phyloP scores from a whole-genome alignment of 306 rosid genomes.

The Gastrolobium villosum region DNA sequence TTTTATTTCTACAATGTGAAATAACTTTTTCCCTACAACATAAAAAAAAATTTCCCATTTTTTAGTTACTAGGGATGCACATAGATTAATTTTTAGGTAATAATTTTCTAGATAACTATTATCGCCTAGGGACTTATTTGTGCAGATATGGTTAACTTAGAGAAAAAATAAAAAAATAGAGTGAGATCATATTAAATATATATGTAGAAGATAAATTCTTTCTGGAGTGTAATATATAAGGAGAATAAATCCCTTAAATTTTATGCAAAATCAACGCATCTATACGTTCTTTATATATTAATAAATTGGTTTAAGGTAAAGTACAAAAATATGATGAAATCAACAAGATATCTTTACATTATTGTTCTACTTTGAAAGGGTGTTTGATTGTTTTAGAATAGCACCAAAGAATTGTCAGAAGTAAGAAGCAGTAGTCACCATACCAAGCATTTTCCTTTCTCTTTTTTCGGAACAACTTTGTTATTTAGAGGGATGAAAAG shows the following conservation, averaged over 20 bases:
- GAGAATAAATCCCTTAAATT: too few relatives aligned
- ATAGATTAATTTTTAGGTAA: slow-evolving; percentile 7
- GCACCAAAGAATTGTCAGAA: slow-evolving; percentile 51
- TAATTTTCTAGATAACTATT: too few relatives aligned
- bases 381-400: slow-evolving; percentile 39
- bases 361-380: slow-evolving; percentile 45
- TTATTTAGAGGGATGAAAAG: slow-evolving; percentile 40
- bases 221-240: too few relatives aligned
- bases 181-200: too few relatives aligned
- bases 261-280: background rate
- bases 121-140: too few relatives aligned
- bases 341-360: background rate
- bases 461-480: slow-evolving; percentile 41
- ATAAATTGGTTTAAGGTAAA: background rate
- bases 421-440: slow-evolving; percentile 33
- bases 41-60: too few relatives aligned
- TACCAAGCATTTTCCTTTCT: slow-evolving; percentile 45
- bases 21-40: too few relatives aligned
- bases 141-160: too few relatives aligned
- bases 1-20: too few relatives aligned
- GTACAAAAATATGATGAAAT: background rate
- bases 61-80: slow-evolving; percentile 1
- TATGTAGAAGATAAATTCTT: too few relatives aligned
- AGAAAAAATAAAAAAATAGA: too few relatives aligned
- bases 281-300: background rate